Base-by-base conservation (phyloP, 768 basidiomycete species). In the Rubroboletus satanas region DNA sequence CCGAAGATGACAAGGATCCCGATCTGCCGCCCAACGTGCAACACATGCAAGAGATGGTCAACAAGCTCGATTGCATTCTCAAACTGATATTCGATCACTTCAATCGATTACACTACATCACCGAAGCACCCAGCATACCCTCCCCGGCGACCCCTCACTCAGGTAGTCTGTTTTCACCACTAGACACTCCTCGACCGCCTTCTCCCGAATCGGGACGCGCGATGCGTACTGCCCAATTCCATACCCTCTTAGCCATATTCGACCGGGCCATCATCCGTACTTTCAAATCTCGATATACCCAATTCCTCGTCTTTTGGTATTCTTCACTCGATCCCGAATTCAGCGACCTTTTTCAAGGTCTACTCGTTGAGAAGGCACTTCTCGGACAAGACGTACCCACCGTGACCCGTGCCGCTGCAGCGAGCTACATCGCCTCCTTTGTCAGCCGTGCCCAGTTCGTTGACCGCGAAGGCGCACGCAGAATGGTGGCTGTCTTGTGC, bases 301-400 rank as follows among this genome's bases (percentile, higher is more conserved):
- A 98, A 64, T 99, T 99, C 74, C 82, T 99, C 56, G 65, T 98
- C 44, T 99, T 99, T 77, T 97, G 93, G 85, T 93, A 87, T 66
- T 81, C 94, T 21, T 98, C 96, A 0, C 85, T 96, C 49, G 87
- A 93, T 61, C 77, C 88, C 2, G 85, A 91, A 57, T 97, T 93
- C 62, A 82, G 88, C 43, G 96, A 99, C 69, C 80, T 93, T 51
- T 98, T 99, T 69, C 90, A 91, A 57, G 96, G 96, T 36, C 83
- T 93, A 66, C 87, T 99, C n/a, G 87, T 98, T 41, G 90, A 90
- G 8, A 88, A 91, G 56, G 93, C 95, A 0, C 75, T 99, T 5
- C 83, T 95, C 56, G 73, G 75, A 23, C 71, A 72, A 54, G 68
- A 68, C 45, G 77, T 77, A 4, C 84, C 91, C 0, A 74, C 82